Evolutionary conservation across 352 stramenopile species (phyloP).

Genomic region (Globisporangium nodosum): DNA sequence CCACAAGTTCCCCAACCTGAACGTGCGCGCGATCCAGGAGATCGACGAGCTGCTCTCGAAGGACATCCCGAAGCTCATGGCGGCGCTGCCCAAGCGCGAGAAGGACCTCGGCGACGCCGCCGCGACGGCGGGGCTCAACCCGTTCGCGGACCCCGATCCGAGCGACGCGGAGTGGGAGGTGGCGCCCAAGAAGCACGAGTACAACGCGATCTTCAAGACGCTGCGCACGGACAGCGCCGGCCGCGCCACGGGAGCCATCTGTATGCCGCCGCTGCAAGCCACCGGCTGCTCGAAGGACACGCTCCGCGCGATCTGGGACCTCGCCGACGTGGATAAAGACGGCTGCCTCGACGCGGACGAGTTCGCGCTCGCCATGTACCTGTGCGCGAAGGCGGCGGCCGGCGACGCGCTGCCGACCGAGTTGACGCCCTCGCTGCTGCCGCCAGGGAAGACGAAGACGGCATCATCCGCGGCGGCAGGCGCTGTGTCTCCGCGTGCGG

Average conservation of each 20-base stretch:
- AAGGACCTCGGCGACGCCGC: conserved; percentile 3
- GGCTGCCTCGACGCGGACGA: conserved; percentile 86
- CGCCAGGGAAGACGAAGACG: conserved; percentile 37
- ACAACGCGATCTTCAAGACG: conserved; percentile 78
- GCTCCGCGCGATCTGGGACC: conserved; percentile 86
- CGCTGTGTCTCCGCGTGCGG: conserved; percentile 1
- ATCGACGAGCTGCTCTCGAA: conserved; percentile 97
- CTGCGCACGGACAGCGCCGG: conserved; percentile 51
- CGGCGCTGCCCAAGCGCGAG: conserved; percentile 59
- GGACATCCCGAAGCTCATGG: conserved; percentile 94
- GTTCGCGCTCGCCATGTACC: conserved; percentile 90
- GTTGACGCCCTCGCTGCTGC: conserved; percentile 47
- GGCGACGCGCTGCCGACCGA: conserved; percentile 68
- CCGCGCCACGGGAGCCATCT: conserved; percentile 53
- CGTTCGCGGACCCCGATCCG: conserved; percentile 19
- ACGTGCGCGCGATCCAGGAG: conserved; percentile 94
- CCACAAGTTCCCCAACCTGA: conserved; percentile 88
- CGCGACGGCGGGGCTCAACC: conserved; percentile 18
- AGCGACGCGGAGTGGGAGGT: conserved; percentile 58
- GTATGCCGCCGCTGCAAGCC: conserved; percentile 76
- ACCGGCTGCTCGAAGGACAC: conserved; percentile 57
- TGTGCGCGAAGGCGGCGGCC: conserved; percentile 63
- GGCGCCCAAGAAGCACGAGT: conserved; percentile 63
- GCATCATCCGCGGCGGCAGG: not conserved
- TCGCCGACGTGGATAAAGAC: conserved; percentile 88